These are phyloP conservation scores for Citrus mangshanensis DNA, from an alignment of 345 rosid species.

Conservation along the genomic window DNA sequence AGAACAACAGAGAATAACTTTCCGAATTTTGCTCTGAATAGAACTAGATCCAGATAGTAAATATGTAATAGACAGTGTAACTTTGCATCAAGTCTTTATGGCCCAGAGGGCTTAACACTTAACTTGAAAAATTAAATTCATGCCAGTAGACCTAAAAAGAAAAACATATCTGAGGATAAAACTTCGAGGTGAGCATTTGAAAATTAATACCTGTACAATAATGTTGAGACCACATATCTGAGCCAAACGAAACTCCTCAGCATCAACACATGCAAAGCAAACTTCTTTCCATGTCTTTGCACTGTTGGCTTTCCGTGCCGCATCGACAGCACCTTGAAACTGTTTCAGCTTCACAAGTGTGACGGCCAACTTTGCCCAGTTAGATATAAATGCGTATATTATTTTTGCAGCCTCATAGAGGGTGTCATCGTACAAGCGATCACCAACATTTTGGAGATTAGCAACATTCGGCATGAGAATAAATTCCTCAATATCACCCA, in stretches of 20 bases:
- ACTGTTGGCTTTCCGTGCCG: constrained; percentile 98
- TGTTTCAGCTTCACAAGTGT: constrained; percentile 92
- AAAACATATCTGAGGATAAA: background rate
- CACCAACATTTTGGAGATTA: constrained; percentile 90
- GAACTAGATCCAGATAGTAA: background rate
- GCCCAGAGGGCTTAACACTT: background rate
- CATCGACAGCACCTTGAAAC: constrained; percentile 99
- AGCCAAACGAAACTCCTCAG: constrained; percentile 94
- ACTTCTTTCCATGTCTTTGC: constrained; percentile 99
- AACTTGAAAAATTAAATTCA: background rate
- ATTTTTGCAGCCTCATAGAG: constrained; percentile 96
- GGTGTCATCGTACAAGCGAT: constrained; percentile 81
- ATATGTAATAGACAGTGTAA: background rate
- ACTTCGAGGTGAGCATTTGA: background rate
- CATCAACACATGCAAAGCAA: constrained; percentile 99
- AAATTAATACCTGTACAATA: constrained; percentile 68
- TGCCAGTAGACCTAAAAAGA: background rate
- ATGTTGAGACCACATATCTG: constrained; percentile 97
- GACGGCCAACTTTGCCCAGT: constrained; percentile 97
- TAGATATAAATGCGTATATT: constrained; percentile 87
- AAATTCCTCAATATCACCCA: constrained; percentile 87
- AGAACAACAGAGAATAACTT: background rate
- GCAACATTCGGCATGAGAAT: constrained; percentile 99
- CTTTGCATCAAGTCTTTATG: background rate
- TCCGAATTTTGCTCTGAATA: background rate